Conservation (phyloP, 2,329 filamentous ascomycete genomes). For the Tetracladium maxilliforme region DNA sequence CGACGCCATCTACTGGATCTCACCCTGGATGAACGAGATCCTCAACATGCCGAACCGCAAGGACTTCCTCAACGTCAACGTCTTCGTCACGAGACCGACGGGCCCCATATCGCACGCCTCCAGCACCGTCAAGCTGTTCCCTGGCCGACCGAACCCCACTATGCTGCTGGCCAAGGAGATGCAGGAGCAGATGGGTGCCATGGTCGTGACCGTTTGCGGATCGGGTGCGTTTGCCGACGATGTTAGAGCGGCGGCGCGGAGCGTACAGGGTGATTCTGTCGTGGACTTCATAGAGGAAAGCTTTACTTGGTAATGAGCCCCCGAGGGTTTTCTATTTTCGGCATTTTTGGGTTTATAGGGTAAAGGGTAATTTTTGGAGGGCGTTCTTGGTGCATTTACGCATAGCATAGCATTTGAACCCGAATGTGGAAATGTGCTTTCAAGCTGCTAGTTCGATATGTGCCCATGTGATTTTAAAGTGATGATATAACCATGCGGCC, state of each 20-base stretch:
- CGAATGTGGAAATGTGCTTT: too few relatives aligned
- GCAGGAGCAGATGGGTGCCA: constrained; percentile 68
- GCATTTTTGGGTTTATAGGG: too few relatives aligned
- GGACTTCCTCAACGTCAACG: constrained; percentile 70
- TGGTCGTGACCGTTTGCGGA: constrained; percentile 73
- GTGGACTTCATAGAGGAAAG: constrained; percentile 68
- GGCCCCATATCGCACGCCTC: constrained; percentile 67
- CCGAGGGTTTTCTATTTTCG: too few relatives aligned
- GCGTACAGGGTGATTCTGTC: constrained; percentile 42
- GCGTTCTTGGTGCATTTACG: too few relatives aligned
- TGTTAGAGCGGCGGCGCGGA: constrained; percentile 52
- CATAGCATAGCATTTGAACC: too few relatives aligned
- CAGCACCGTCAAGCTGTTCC: constrained; percentile 78
- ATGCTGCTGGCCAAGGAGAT: constrained; percentile 73
- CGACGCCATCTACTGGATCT: constrained; percentile 84
- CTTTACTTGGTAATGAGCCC: constrained; percentile 43
- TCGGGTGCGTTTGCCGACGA: constrained; percentile 64
- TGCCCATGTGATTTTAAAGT: too few relatives aligned
- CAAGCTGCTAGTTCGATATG: too few relatives aligned
- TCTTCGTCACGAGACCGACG: constrained; percentile 82
- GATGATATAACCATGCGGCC: too few relatives aligned
- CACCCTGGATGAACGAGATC: constrained; percentile 66
- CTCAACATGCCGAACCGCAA: constrained; percentile 67
- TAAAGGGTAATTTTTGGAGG: too few relatives aligned
- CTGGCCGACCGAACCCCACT: constrained; percentile 72